Evolutionary conservation across 164 flowering plant genomes (phyloP).

Genomic region (Cinnamomum chago): DNA sequence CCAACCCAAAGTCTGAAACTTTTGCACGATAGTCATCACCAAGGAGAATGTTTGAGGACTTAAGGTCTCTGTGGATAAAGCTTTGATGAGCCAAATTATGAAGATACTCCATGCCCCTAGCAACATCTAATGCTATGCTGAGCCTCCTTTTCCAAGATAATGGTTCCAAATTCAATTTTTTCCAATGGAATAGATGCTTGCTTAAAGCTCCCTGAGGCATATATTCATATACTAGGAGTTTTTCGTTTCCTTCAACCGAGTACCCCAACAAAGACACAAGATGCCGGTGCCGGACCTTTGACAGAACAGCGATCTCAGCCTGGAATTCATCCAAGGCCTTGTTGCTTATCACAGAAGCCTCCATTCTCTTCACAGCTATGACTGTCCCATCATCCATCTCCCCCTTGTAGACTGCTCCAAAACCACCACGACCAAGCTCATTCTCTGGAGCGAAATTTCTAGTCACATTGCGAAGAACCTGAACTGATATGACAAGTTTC

Average conservation of each 20-base stretch:
- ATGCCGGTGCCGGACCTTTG: constrained; percentile 10
- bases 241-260: constrained; percentile 5
- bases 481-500: constrained; percentile 2
- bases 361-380: constrained; percentile 12
- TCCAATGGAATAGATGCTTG: constrained; percentile 10
- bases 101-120: constrained; percentile 25
- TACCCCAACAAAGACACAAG: constrained; percentile 7
- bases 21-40: constrained; percentile 41
- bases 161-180: background rate
- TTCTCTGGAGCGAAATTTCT: constrained; percentile 3
- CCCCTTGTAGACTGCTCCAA: constrained; percentile 9
- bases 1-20: constrained; percentile 44
- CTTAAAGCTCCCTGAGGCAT: constrained; percentile 6
- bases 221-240: constrained; percentile 7
- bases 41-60: constrained; percentile 40
- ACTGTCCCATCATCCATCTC: constrained; percentile 4
- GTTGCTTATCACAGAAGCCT: constrained; percentile 2
- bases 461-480: constrained; percentile 7
- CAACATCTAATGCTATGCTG: constrained; percentile 6
- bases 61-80: constrained; percentile 55
- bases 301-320: constrained; percentile 8
- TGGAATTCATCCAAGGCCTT: constrained; percentile 8
- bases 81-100: constrained; percentile 54
- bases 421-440: constrained; percentile 8
- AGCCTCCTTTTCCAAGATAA: constrained; percentile 7